Evolutionary conservation across 352 stramenopile species (phyloP), one percentile per base, ranked within the genome.

Genomic region (Phytopythium litorale): DNA sequence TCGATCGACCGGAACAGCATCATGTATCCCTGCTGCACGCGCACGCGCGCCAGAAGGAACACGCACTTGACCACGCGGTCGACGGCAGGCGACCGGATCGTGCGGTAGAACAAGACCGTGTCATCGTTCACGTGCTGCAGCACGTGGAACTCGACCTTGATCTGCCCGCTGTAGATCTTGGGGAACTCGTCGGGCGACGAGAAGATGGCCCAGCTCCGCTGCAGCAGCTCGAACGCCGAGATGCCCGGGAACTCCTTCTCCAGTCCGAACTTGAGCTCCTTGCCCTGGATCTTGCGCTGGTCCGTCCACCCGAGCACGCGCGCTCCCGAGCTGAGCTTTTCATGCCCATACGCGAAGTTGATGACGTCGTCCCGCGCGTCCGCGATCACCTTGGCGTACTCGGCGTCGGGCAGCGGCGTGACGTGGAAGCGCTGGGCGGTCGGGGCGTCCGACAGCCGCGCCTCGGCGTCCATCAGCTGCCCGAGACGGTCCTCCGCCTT

Each of bases 301-400:
- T 89, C 79, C 16, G 73, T 84, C 81, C 81, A 91, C 5, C 81
- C 81, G 54, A 91, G 74, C 18, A 91, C 76, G 4, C 70, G 54
- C 21, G 70, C 70, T 0, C 81, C 76, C 0, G 73, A 77, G 49
- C 75, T 88, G 2, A 81, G 66, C 60, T 84, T 90, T 18, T 75
- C 54, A 0, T 70, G 64, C 16, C 66, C 73, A 51, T 73, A 60
- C 11, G 63, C 72, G 53, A 90, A 88, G 38, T 64, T 58, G 18
- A 90, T 49, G 50, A 90, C 72, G 60, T 90, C 81, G 52, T 78
- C 75, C 1, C 60, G 76, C 13, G 73, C 70, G 2, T 67, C 57
- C 21, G 77, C 70, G 50, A 90, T 76, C 38, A 87, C 52, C 60
- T 73, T 65, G 4, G 68, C 65, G 59, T 84, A 90, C 46, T 73